Conservation (phyloP, 768 basidiomycete genomes). For the Tulasnella sp. region DNA sequence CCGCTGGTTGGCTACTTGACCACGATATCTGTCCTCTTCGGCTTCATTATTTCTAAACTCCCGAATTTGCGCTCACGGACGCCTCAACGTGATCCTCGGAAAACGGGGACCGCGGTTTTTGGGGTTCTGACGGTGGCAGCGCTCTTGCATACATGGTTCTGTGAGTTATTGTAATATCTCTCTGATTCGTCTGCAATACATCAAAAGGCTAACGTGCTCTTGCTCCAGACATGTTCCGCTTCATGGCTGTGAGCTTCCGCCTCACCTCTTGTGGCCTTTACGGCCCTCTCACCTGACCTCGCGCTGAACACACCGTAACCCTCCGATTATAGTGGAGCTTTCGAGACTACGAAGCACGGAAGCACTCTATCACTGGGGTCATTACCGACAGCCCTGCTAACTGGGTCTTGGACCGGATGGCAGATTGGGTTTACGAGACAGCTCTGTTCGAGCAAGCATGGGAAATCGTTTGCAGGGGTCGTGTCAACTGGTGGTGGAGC, state of each 20-base stretch:
- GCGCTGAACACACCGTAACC: neutral
- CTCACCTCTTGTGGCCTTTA: neutral
- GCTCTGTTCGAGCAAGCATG: slow-evolving; percentile 53
- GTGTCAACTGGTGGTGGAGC: slow-evolving; percentile 59
- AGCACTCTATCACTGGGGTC: slow-evolving; percentile 5
- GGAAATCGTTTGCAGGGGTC: slow-evolving; percentile 35
- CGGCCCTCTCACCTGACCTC: neutral
- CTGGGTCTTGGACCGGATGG: slow-evolving; percentile 30
- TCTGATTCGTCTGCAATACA: neutral
- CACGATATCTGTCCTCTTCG: too few relatives aligned
- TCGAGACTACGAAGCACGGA: slow-evolving; percentile 31
- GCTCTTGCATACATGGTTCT: slow-evolving; percentile 41
- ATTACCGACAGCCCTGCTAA: slow-evolving; percentile 17
- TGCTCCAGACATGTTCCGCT: slow-evolving; percentile 38
- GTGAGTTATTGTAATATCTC: slow-evolving; percentile 27
- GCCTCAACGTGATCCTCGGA: too few relatives aligned
- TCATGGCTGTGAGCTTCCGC: slow-evolving; percentile 30
- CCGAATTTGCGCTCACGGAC: too few relatives aligned
- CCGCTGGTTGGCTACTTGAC: too few relatives aligned
- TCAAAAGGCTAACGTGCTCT: neutral
- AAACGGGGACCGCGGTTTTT: neutral
- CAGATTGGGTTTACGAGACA: slow-evolving; percentile 45
- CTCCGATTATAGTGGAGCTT: slow-evolving; percentile 44
- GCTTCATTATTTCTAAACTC: too few relatives aligned
- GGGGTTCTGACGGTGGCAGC: slow-evolving; percentile 28